phyloP scores from a whole-genome alignment of 352 stramenopile genomes.

The Phytophthora gonapodyides region DNA sequence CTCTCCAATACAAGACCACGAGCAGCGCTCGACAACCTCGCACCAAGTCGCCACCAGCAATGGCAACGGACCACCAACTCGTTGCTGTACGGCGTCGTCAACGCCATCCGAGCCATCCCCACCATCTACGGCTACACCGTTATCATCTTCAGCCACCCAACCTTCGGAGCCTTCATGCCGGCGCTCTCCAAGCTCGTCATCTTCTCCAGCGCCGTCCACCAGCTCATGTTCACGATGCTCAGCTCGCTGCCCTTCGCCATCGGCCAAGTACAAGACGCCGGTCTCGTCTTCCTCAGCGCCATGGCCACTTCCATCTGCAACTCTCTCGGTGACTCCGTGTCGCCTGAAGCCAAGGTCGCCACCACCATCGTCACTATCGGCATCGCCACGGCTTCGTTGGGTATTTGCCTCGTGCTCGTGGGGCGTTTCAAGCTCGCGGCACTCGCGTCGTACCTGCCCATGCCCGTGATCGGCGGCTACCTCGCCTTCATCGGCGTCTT shows the following conservation, averaged over 20 bases:
- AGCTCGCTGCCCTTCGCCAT: constrained; percentile 96
- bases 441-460: constrained; percentile 96
- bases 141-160: constrained; percentile 93
- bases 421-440: constrained; percentile 92
- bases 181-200: constrained; percentile 96
- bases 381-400: constrained; percentile 90
- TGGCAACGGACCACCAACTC: constrained; percentile 49
- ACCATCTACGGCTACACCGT: constrained; percentile 94
- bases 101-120: constrained; percentile 92
- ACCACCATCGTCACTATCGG: constrained; percentile 94
- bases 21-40: background rate
- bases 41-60: background rate
- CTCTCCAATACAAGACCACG: constrained; percentile 2
- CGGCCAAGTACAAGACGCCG: constrained; percentile 97
- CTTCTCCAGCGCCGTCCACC: constrained; percentile 95
- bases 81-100: constrained; percentile 86
- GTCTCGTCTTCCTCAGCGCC: constrained; percentile 96
- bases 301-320: constrained; percentile 92
- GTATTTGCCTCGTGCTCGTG: constrained; percentile 92
- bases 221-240: constrained; percentile 82
- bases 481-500: constrained; percentile 97
- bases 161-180: constrained; percentile 85
- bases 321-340: constrained; percentile 58
- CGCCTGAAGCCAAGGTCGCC: constrained; percentile 82
- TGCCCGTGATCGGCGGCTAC: constrained; percentile 97